phyloP scores from a whole-genome alignment of 176 grass and related monocot genomes.

The Lolium multiflorum region DNA sequence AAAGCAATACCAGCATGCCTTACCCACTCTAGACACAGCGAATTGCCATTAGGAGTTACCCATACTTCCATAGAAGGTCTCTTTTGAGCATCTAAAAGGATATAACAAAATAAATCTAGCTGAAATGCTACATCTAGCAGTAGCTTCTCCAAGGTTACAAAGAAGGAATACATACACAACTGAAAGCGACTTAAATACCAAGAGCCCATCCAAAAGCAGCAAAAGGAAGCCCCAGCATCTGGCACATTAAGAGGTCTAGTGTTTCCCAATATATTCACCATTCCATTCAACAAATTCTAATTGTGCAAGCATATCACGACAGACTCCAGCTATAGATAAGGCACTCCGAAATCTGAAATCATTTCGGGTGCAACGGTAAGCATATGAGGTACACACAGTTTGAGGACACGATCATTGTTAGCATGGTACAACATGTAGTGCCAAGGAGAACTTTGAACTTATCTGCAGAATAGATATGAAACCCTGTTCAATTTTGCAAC shows the following conservation, averaged over 20 bases:
- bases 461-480: conserved; percentile 6
- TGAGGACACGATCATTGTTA: not conserved
- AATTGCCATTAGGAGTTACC: not conserved
- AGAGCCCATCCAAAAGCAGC: not conserved
- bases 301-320: not conserved
- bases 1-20: conserved; percentile 18
- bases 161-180: conserved; percentile 23
- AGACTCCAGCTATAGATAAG: not conserved
- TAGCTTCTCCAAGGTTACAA: conserved; percentile 27
- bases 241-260: not conserved
- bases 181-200: conserved; percentile 10
- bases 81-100: not conserved
- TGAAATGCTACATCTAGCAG: not conserved
- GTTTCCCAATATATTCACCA: not conserved
- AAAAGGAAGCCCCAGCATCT: not conserved
- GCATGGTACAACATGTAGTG: not conserved
- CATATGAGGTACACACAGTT: conserved; percentile 9
- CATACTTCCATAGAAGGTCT: conserved; percentile 9
- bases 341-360: conserved; percentile 11
- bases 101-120: conserved; percentile 20
- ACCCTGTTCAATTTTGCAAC: conserved; percentile 15
- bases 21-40: not conserved
- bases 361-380: not conserved
- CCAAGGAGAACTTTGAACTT: not conserved
- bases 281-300: conserved; percentile 24